A percentile compares a stretch with the other conserved stretches of the same genome.
phyloP scores from a whole-genome alignment of 1,284 basidiomycete species.

The Sporisorium reilianum region DNA sequence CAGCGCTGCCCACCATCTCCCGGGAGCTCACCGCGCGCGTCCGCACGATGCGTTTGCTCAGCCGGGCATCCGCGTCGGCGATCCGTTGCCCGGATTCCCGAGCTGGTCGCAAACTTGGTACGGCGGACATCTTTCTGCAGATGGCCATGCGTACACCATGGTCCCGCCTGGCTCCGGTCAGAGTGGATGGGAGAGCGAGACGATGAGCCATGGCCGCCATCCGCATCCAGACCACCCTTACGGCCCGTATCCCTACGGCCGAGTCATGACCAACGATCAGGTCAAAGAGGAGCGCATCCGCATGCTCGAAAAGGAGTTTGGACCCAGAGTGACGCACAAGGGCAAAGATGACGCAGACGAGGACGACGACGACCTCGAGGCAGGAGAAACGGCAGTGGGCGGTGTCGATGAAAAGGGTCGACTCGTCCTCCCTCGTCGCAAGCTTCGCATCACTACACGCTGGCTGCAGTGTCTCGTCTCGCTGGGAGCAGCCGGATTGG shows the following conservation, averaged over 20 bases:
- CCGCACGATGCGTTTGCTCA: constrained; percentile 25
- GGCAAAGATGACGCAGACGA: constrained; percentile 31
- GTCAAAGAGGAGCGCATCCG: constrained; percentile 60
- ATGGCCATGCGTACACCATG: constrained; percentile 63
- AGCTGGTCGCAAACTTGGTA: constrained; percentile 60
- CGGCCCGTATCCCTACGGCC: constrained; percentile 25
- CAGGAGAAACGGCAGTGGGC: constrained; percentile 37
- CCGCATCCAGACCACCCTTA: too few species aligned
- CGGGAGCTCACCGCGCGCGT: constrained; percentile 16
- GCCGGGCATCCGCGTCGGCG: constrained; percentile 24
- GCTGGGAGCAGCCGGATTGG: constrained; percentile 36
- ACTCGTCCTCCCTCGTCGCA: constrained; percentile 41
- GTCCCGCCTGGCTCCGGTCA: constrained; percentile 49
- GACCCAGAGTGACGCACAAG: constrained; percentile 47
- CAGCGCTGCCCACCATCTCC: constrained; percentile 49
- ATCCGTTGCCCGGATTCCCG: constrained; percentile 50
- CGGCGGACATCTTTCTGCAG: constrained; percentile 59
- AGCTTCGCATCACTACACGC: constrained; percentile 33
- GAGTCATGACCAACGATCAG: constrained; percentile 24
- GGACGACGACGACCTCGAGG: constrained; percentile 39
- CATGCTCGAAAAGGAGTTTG: constrained; percentile 63
- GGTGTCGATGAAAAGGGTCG: constrained; percentile 41
- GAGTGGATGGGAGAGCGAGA: constrained; percentile 62
- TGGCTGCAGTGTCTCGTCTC: constrained; percentile 47
- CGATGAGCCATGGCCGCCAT: constrained; percentile 33